phyloP scores from a whole-genome alignment of 1,284 basidiomycete species.

The Kwoniella shivajii region DNA sequence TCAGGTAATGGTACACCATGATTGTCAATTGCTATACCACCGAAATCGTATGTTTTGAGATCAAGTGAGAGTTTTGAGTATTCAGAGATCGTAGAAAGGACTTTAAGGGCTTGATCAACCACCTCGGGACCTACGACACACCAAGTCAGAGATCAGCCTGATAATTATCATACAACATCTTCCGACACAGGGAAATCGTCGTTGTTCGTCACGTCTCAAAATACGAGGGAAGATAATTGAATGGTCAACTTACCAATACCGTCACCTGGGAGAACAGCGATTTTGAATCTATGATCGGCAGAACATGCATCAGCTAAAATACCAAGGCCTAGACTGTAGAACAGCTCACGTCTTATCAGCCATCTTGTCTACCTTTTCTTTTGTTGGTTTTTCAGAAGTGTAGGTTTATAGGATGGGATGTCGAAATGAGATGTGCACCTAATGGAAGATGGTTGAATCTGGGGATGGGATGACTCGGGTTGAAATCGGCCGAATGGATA shows the following conservation, averaged over 20 bases:
- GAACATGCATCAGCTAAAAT: neutral
- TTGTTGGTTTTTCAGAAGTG: neutral
- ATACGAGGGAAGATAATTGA: neutral
- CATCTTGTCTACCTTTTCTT: conserved; percentile 14
- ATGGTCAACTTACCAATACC: conserved; percentile 80
- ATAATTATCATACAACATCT: too few species aligned
- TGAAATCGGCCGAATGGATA: conserved; percentile 2
- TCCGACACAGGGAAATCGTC: neutral
- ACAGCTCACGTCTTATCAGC: conserved; percentile 23
- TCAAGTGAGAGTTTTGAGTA: conserved; percentile 73
- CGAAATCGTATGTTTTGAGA: conserved; percentile 71
- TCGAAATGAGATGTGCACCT: conserved; percentile 1
- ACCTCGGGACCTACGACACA: conserved; percentile 81
- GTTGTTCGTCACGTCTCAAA: neutral
- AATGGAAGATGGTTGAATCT: neutral
- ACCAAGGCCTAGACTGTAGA: neutral
- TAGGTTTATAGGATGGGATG: neutral
- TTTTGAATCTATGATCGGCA: conserved; percentile 61
- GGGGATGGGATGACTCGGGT: conserved; percentile 2
- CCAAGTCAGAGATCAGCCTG: neutral
- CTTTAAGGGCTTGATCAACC: conserved; percentile 80
- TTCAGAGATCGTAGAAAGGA: conserved; percentile 76
- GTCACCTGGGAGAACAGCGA: conserved; percentile 90
- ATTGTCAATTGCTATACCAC: conserved; percentile 90
- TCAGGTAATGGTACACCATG: conserved; percentile 81